Evolutionary conservation across 768 basidiomycete genomes (phyloP).

Genomic region (Boletus eberwhitei): DNA sequence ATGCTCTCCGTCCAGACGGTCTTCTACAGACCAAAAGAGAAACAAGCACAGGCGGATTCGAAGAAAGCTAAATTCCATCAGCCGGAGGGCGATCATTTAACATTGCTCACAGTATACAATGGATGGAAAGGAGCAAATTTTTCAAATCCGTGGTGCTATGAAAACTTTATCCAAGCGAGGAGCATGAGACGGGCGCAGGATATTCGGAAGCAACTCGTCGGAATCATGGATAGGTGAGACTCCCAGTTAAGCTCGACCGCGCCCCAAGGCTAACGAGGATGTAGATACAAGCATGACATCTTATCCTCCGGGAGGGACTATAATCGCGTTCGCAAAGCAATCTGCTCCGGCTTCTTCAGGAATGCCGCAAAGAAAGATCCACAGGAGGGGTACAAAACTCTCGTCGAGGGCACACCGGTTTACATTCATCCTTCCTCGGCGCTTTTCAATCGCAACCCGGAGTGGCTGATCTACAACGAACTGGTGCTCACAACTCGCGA

Average conservation of each 20-base stretch:
- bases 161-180: slow-evolving; percentile 97
- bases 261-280: slow-evolving; percentile 4
- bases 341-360: slow-evolving; percentile 96
- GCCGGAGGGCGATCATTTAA: slow-evolving; percentile 95
- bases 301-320: slow-evolving; percentile 89
- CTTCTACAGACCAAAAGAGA: slow-evolving; percentile 99
- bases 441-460: slow-evolving; percentile 93
- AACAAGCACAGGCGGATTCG: slow-evolving; percentile 97
- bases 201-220: slow-evolving; percentile 93
- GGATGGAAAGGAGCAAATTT: slow-evolving; percentile 97
- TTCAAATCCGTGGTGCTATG: slow-evolving; percentile 98
- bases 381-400: slow-evolving; percentile 97
- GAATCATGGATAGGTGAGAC: slow-evolving; percentile 95
- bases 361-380: slow-evolving; percentile 99
- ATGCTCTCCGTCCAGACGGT: slow-evolving; percentile 97
- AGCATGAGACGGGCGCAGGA: slow-evolving; percentile 98
- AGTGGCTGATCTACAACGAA: slow-evolving; percentile 96
- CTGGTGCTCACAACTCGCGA: slow-evolving; percentile 94
- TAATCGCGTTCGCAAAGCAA: slow-evolving; percentile 90
- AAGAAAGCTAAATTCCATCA: slow-evolving; percentile 99
- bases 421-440: slow-evolving; percentile 98
- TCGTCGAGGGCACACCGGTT: slow-evolving; percentile 97
- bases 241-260: not conserved
- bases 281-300: slow-evolving; percentile 95
- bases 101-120: slow-evolving; percentile 92